Percentiles rank a stretch among this genome's conserved stretches.
These are phyloP conservation scores for Dactylis glomerata DNA, from an alignment of 176 grass and related monocot species.

Conservation along the genomic window DNA sequence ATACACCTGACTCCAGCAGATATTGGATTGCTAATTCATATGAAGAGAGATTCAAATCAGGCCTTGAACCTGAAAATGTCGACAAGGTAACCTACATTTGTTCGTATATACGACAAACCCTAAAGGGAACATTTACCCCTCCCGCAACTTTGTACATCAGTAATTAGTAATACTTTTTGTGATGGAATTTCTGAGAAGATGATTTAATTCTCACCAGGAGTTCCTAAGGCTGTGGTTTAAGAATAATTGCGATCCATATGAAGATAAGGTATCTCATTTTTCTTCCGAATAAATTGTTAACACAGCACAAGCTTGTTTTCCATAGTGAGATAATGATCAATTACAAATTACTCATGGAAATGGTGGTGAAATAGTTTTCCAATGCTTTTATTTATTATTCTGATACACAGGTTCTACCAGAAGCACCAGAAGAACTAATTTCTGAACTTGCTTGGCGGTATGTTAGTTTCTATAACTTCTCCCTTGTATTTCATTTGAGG, in stretches of 20 bases:
- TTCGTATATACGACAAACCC: background rate
- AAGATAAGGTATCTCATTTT: slow-evolving; percentile 55
- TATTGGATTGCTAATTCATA: slow-evolving; percentile 97
- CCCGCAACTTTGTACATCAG: background rate
- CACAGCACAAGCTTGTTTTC: background rate
- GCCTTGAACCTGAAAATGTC: slow-evolving; percentile 93
- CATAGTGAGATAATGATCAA: background rate
- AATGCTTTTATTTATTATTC: too few relatives aligned
- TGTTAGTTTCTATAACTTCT: slow-evolving; percentile 4
- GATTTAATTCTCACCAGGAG: slow-evolving; percentile 49
- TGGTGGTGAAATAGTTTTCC: too few relatives aligned
- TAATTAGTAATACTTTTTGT: background rate
- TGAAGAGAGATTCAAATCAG: slow-evolving; percentile 62
- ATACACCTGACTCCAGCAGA: slow-evolving; percentile 94
- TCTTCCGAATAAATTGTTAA: background rate
- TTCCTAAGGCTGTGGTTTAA: slow-evolving; percentile 95
- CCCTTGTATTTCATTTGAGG: background rate
- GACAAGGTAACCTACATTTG: slow-evolving; percentile 65
- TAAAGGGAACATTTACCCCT: background rate
- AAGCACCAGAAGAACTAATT: slow-evolving; percentile 84
- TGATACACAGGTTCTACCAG: slow-evolving; percentile 88
- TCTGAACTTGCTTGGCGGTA: slow-evolving; percentile 90
- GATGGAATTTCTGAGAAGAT: slow-evolving; percentile 9
- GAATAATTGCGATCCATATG: slow-evolving; percentile 92
- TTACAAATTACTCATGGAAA: too few relatives aligned